Evolutionary conservation across 129 eudicot genomes (phyloP).

Genomic region (Chrysanthemum lavandulifolium): DNA sequence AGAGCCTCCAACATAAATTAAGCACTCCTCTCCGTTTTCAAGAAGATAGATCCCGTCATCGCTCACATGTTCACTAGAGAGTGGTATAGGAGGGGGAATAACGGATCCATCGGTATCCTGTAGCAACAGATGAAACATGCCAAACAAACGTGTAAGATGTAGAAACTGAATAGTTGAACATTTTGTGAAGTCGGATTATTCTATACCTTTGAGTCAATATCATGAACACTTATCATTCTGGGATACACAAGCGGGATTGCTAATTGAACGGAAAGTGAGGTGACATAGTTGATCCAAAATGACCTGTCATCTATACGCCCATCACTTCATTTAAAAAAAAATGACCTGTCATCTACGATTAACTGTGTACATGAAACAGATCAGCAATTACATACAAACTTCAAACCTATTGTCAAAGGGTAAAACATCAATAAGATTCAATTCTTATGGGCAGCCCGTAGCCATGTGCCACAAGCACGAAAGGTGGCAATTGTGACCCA

Average conservation of each 20-base stretch:
- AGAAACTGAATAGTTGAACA: not conserved
- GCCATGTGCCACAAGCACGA: too few relatives aligned
- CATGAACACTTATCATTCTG: too few relatives aligned
- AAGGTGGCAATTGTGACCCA: too few relatives aligned
- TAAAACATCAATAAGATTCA: too few relatives aligned
- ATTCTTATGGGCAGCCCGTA: too few relatives aligned
- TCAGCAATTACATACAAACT: too few relatives aligned
- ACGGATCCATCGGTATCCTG: conserved; percentile 66
- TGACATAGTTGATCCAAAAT: conserved; percentile 49
- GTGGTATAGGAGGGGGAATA: conserved; percentile 64
- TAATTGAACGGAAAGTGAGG: too few relatives aligned
- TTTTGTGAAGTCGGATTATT: too few relatives aligned
- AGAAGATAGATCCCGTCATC: conserved; percentile 85
- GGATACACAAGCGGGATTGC: too few relatives aligned
- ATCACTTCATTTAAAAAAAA: conserved; percentile 72
- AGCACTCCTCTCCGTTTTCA: conserved; percentile 81
- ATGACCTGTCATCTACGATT: conserved; percentile 72
- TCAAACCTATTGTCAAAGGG: too few relatives aligned
- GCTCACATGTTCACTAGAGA: conserved; percentile 72
- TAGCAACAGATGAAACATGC: not conserved
- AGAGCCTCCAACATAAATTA: conserved; percentile 65
- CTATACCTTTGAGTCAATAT: too few relatives aligned
- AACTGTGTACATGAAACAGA: not conserved
- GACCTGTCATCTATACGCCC: conserved; percentile 85
- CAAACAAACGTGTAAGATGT: not conserved